Percentiles rank a stretch among this genome's conserved stretches.
phyloP scores from a whole-genome alignment of 2,329 filamentous ascomycete genomes.

The Chalara sp. region DNA sequence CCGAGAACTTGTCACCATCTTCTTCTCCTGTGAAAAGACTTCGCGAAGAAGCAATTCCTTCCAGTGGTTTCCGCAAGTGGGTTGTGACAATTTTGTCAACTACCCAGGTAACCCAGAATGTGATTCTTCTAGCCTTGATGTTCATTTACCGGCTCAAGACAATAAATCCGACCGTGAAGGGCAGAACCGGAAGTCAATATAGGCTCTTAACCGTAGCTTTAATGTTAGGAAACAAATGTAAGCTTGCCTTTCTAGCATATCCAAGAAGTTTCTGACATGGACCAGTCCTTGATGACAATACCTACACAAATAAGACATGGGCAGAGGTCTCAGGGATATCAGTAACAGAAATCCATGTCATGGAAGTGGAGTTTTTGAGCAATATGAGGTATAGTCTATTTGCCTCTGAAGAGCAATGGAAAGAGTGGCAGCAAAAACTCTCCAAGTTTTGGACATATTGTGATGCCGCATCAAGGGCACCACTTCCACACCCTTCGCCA shows the following conservation, averaged over 20 bases:
- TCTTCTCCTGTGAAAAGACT: conserved; percentile 47
- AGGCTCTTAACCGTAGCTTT: conserved; percentile 86
- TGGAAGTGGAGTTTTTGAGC: conserved; percentile 99
- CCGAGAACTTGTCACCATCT: conserved; percentile 44
- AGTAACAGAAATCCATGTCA: conserved; percentile 92
- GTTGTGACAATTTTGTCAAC: conserved; percentile 84
- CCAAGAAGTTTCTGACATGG: not conserved
- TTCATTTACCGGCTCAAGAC: conserved; percentile 93
- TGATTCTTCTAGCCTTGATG: conserved; percentile 80
- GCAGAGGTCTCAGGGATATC: conserved; percentile 93
- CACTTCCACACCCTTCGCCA: conserved; percentile 17
- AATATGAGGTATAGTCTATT: conserved; percentile 95
- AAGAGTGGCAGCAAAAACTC: conserved; percentile 77
- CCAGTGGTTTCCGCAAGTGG: conserved; percentile 85
- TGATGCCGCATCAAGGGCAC: conserved; percentile 21
- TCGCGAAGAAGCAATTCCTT: conserved; percentile 66
- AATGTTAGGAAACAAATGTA: conserved; percentile 97
- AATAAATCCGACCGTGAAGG: conserved; percentile 81
- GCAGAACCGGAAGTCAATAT: conserved; percentile 90
- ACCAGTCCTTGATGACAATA: conserved; percentile 89
- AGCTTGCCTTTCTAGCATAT: conserved; percentile 29
- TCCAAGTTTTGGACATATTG: conserved; percentile 72
- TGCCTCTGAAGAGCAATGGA: conserved; percentile 81
- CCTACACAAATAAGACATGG: conserved; percentile 99
- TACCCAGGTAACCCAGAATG: conserved; percentile 93